Base-by-base conservation (phyloP, 306 rosid species). In the Carpinus viminea region DNA sequence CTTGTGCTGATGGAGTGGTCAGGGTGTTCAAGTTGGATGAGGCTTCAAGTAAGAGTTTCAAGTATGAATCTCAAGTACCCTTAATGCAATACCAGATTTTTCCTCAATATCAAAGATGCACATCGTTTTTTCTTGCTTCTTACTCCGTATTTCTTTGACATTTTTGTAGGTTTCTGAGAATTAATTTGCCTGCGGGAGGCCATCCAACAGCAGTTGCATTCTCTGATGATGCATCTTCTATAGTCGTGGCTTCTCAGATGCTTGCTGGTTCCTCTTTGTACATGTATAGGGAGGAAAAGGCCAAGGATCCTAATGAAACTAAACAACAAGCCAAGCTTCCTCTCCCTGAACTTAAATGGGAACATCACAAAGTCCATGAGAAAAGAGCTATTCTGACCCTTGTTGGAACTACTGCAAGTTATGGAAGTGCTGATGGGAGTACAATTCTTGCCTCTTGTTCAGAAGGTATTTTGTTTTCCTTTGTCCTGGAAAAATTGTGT, bases 371-470 rank as follows among this genome's bases (percentile, higher is more conserved):
- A 87, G 91, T 93, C 84, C 99, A 96, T 62, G 94, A 91, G 68
- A 91, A 85, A 82, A 88, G 77, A 78, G 85, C 96, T 71, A 85
- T 93, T 85, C 70, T 96, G 51, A 93, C 94, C 82, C 50, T 96
- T 76, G 91, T 80, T 81, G 94, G 97, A 84, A 48, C 94, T 75
- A 82, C 88, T 43, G 97, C 99, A 13, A 90, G 87, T 77, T 90
- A 93, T 81, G 99, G 99, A 26, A 91, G 76, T 85, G 99, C 96
- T 17, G 99, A 96, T 90, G 97, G 99, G 72, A 93, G 99, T 86
- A 78, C 93, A 59, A 78, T 96, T 59, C 71, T 96, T 82, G 98
- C 83, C 74, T 96, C 99, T 15, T 96, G 98, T 84, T 96, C 99
- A 7, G 99, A 96, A 96, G 97, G 99, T 96, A 90, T 75, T n/a